phyloP scores from a whole-genome alignment of 2,329 filamentous ascomycete genomes.

The Arachnomyces sp. region DNA sequence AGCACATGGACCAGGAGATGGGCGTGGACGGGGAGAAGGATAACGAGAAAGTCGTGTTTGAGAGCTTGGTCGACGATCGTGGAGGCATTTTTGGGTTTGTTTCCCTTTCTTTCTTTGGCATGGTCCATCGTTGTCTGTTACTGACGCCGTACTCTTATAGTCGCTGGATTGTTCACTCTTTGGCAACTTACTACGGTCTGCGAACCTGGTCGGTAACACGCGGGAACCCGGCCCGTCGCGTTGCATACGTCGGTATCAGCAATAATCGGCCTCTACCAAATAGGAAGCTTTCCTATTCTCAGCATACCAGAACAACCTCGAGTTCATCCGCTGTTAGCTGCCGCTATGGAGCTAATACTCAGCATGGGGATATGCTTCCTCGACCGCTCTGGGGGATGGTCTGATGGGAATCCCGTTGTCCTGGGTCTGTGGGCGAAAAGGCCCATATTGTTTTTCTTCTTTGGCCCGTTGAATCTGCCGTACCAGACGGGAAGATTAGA shows the following conservation, averaged over 20 bases:
- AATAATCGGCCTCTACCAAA: constrained; percentile 10
- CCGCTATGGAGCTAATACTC: constrained; percentile 7
- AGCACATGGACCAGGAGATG: constrained; percentile 29
- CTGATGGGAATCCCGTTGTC: constrained; percentile 5
- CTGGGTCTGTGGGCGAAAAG: no score
- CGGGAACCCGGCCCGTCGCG: constrained; percentile 60
- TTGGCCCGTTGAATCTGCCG: no score
- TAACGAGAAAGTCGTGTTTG: constrained; percentile 66
- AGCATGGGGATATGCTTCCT: no score
- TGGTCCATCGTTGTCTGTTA: neutral
- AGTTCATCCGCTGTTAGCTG: constrained; percentile 14
- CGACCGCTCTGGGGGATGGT: constrained; percentile 26
- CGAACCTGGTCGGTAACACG: constrained; percentile 72
- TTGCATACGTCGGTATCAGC: constrained; percentile 70
- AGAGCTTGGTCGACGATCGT: constrained; percentile 66
- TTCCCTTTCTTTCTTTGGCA: constrained; percentile 1
- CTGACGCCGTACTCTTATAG: constrained; percentile 35
- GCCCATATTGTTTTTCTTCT: no score
- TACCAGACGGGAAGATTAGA: no score
- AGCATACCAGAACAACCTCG: constrained; percentile 18
- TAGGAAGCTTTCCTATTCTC: constrained; percentile 32
- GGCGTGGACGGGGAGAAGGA: constrained; percentile 35
- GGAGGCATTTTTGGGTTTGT: constrained; percentile 74
- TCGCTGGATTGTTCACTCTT: constrained; percentile 86
- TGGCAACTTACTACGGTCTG: constrained; percentile 85